These are phyloP conservation scores for Phoma sp. DNA, from an alignment of 2,329 filamentous ascomycete genomes.

Conservation along the genomic window DNA sequence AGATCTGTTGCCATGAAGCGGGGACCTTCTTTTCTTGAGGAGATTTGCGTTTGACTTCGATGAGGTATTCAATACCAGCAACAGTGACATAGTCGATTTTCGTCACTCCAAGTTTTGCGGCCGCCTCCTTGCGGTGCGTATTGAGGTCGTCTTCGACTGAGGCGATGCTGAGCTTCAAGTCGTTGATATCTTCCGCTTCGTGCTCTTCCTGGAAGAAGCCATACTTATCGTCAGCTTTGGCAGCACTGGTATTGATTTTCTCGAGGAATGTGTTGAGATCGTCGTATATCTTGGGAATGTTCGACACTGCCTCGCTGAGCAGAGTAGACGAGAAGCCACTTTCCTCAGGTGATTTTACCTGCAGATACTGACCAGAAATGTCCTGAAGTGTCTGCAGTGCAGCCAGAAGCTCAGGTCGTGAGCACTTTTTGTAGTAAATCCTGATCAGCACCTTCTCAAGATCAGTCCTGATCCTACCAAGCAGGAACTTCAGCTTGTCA, in stretches of 20 bases:
- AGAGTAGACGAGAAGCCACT: slow-evolving; percentile 76
- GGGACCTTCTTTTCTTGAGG: slow-evolving; percentile 82
- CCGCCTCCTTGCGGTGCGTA: slow-evolving; percentile 75
- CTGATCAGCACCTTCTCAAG: slow-evolving; percentile 92
- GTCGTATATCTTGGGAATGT: slow-evolving; percentile 77
- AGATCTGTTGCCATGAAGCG: slow-evolving; percentile 93
- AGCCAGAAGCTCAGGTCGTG: slow-evolving; percentile 83
- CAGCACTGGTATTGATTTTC: slow-evolving; percentile 83
- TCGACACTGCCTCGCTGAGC: slow-evolving; percentile 74
- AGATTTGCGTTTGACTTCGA: slow-evolving; percentile 81
- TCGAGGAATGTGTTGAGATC: slow-evolving; percentile 79
- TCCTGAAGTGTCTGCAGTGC: slow-evolving; percentile 85
- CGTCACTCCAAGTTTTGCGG: slow-evolving; percentile 73
- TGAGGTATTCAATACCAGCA: slow-evolving; percentile 90
- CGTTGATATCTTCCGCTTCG: slow-evolving; percentile 87
- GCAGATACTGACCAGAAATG: slow-evolving; percentile 78
- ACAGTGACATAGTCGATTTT: slow-evolving; percentile 82
- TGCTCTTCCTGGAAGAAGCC: slow-evolving; percentile 86
- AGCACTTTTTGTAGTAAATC: slow-evolving; percentile 97
- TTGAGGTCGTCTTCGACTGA: slow-evolving; percentile 89
- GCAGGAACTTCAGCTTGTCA: slow-evolving; percentile 75
- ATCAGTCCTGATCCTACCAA: slow-evolving; percentile 77
- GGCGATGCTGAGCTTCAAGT: slow-evolving; percentile 93
- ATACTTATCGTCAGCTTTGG: slow-evolving; percentile 90
- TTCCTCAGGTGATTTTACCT: slow-evolving; percentile 69